Evolutionary conservation across 1,139 yeast species (phyloP).

Genomic region (Pneumocystis sp.): DNA sequence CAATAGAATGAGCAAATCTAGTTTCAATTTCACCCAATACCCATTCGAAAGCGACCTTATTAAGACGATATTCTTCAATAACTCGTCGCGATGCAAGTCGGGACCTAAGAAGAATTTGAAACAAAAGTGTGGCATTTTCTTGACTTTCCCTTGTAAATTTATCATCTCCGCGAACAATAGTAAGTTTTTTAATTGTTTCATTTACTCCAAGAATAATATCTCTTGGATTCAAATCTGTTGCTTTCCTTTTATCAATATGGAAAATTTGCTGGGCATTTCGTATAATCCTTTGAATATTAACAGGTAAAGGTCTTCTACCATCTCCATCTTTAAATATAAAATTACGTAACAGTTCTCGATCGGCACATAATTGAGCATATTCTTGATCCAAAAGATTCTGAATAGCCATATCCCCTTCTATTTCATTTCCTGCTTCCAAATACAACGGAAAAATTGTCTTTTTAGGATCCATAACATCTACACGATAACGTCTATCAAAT

Average conservation of each 20-base stretch:
- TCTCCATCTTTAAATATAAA: slow-evolving; percentile 86
- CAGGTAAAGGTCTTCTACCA: slow-evolving; percentile 75
- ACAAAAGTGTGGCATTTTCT: slow-evolving; percentile 74
- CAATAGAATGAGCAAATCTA: slow-evolving; percentile 83
- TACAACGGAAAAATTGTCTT: slow-evolving; percentile 53
- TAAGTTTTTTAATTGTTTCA: slow-evolving; percentile 48
- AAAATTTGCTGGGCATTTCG: slow-evolving; percentile 96
- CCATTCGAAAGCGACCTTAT: slow-evolving; percentile 85
- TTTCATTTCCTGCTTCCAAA: slow-evolving; percentile 80
- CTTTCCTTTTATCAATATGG: slow-evolving; percentile 80
- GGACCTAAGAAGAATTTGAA: slow-evolving; percentile 84
- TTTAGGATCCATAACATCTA: slow-evolving; percentile 62
- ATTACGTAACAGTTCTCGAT: slow-evolving; percentile 65
- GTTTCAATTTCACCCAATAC: slow-evolving; percentile 85
- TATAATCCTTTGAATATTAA: slow-evolving; percentile 85
- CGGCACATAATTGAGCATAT: slow-evolving; percentile 57
- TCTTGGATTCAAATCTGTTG: slow-evolving; percentile 73
- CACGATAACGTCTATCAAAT: slow-evolving; percentile 71
- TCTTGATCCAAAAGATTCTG: slow-evolving; percentile 76
- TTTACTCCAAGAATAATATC: slow-evolving; percentile 68
- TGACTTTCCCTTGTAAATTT: slow-evolving; percentile 70
- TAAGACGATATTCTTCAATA: slow-evolving; percentile 76
- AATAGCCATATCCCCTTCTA: slow-evolving; percentile 72
- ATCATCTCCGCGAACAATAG: slow-evolving; percentile 73
- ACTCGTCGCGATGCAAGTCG: slow-evolving; percentile 84